Evolutionary conservation across 768 basidiomycete genomes (phyloP), one percentile per base, ranked within the genome.

Genomic region (Phanerodontia chrysosporium): DNA sequence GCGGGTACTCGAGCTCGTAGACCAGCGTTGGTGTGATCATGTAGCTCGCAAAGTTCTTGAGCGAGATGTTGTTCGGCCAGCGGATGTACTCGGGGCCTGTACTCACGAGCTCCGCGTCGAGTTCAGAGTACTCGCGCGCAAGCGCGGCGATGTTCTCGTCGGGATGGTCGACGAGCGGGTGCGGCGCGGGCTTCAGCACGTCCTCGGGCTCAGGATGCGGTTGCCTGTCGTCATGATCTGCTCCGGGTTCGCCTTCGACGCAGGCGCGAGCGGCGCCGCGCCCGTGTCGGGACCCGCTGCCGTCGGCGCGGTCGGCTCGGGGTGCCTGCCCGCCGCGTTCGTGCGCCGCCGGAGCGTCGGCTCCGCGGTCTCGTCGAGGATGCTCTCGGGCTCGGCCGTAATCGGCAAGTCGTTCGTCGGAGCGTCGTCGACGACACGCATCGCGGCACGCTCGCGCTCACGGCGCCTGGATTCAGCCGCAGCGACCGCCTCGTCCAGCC

Each of bases 1-100:
- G 45, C 21, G 49, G 29, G 30, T 36, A 24, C 73, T 98, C 95
- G 32, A 98, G 78, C 71, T 98, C 95, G 68, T 99, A 99, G 7
- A 98, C 95, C 45, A 99, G 79, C 0, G 93, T 93, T 14, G 97
- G 97, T 48, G 91, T 86, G 39, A 95, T 74, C 74, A 92, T 84
- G 73, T 95, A 99, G 39, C 88, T 81, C 28, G 82, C 82, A 69
- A 95, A 98, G 72, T 93, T 89, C 66, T 79, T 82, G 68, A 84
- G 81, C 0, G 86, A 87, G 61, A 98, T 81, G 69, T 95, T 98
- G 49, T 86, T 78, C 0, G 95, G 95, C 84, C 91, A 99, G 18
- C 78, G 80, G 39, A 95, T 79, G 53, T 76, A 74, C 49, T 78
- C 70, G 8, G 85, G 82, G 3, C 95, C 94, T 28, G 79, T 75